Base-by-base conservation (phyloP, 257 asterid species). In the Nemophila menziesii region DNA sequence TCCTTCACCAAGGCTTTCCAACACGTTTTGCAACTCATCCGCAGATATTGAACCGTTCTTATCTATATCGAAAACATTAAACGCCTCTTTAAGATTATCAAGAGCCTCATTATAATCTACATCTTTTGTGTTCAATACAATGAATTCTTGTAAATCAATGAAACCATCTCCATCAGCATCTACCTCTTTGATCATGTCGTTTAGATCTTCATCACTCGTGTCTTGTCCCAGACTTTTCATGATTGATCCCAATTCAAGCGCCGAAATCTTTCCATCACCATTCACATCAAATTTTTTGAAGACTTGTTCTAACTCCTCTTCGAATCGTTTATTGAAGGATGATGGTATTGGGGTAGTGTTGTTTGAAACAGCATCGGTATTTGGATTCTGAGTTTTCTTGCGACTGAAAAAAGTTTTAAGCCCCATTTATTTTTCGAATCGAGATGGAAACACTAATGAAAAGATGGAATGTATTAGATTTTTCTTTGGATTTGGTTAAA, bases 81-180 rank as follows among this genome's bases (percentile, higher is more conserved):
- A 86, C 0, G 97, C 97, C 8, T 86, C 78, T 48, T 55, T 63
- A 6, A 86, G 68, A 55, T 59, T 70, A 66, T 61, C 85, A 60
- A 74, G 1, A 12, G 67, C 70, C 72, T 86, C 97, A 0, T 61
- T 71, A 7, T 78, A 62, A 5, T 70, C 82, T 1, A 82, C 41
- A 41, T 71, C 81, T 17, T 61, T 65, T 0, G 94, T 86, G 57
- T 86, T 86, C 21, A 86, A 59, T 56, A 68, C 93, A 37, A 86
- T 49, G 58, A 86, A 86, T 45, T 86, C 97, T 21, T 56, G 50
- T 22, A 86, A 66, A 44, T 86, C 79, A 22, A 86, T 86, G 74
- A 60, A 79, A 0, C 96, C 97, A 16, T 86, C 97, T 2, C 94
- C 94, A 27, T 86, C 97, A 6, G 82, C 20, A 17, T 82, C 93